Percentiles rank a stretch among this genome's conserved stretches.
Conservation (phyloP, 2,329 filamentous ascomycete species). For the Thelonectria rubi region DNA sequence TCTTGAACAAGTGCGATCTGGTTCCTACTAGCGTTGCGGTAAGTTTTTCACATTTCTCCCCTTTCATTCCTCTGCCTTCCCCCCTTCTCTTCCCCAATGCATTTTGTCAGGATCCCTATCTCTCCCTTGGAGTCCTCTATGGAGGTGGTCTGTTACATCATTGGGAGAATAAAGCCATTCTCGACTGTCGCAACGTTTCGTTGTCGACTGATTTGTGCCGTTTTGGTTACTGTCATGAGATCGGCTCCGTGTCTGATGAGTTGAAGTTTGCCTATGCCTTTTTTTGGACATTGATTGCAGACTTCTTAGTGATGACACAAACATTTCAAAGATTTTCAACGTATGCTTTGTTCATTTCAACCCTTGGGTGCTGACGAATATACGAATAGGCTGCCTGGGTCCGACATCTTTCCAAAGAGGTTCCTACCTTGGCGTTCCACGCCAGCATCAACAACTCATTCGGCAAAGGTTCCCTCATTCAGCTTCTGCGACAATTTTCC, state of each 20-base stretch:
- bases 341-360: constrained; percentile 10
- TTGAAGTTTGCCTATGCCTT: constrained; percentile 84
- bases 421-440: constrained; percentile 94
- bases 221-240: constrained; percentile 87
- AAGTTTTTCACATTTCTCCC: constrained; percentile 62
- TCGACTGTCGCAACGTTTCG: constrained; percentile 49
- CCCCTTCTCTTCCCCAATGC: constrained; percentile 66
- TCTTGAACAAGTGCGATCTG: constrained; percentile 70
- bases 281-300: constrained; percentile 68
- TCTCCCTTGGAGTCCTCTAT: constrained; percentile 65
- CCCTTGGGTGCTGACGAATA: constrained; percentile 36
- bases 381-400: constrained; percentile 86
- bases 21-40: constrained; percentile 93
- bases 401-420: constrained; percentile 84
- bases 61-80: constrained; percentile 14
- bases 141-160: constrained; percentile 97
- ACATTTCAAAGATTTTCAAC: constrained; percentile 55
- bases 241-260: constrained; percentile 89
- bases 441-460: constrained; percentile 96
- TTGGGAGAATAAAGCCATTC: constrained; percentile 86
- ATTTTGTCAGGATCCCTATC: constrained; percentile 85
- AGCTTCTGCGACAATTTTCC: constrained; percentile 91
- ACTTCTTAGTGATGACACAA: constrained; percentile 99
- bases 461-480: constrained; percentile 93
- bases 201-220: constrained; percentile 77